Evolutionary conservation across 2,329 filamentous ascomycete species (phyloP).

Genomic region (Ophiostoma sp.): DNA sequence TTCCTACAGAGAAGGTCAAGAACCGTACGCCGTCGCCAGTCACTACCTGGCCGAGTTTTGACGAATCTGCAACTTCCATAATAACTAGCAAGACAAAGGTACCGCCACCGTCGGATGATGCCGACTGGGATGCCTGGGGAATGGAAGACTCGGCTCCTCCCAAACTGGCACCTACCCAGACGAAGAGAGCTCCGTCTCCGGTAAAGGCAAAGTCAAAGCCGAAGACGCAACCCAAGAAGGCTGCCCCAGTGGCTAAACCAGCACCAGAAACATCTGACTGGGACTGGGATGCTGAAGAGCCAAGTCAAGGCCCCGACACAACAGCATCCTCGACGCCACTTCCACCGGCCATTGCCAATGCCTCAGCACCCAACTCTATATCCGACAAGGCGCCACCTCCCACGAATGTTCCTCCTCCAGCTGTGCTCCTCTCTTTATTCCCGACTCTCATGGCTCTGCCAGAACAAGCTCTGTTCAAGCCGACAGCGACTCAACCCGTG

Average conservation of each 20-base stretch:
- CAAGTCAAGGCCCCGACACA: not conserved
- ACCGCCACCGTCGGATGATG: conserved; percentile 36
- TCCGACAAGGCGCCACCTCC: conserved; percentile 59
- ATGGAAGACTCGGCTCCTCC: conserved; percentile 18
- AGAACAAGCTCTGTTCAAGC: conserved; percentile 64
- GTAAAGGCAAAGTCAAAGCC: not conserved
- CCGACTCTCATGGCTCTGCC: conserved; percentile 68
- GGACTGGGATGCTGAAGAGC: conserved; percentile 52
- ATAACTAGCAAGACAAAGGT: conserved; percentile 24
- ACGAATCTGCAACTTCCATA: not conserved
- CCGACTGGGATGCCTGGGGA: conserved; percentile 51
- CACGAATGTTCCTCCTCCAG: conserved; percentile 86
- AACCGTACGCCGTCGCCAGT: conserved; percentile 44
- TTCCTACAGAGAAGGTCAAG: conserved; percentile 35
- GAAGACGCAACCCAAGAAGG: conserved; percentile 7
- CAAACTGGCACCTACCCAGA: not conserved
- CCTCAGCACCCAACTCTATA: conserved; percentile 24
- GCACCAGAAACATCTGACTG: conserved; percentile 39
- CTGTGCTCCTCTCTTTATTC: conserved; percentile 76
- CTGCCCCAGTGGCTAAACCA: conserved; percentile 27
- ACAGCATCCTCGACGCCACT: not conserved
- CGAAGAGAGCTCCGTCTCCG: not conserved
- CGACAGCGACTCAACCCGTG: conserved; percentile 58
- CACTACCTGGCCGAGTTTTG: conserved; percentile 49
- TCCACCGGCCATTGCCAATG: conserved; percentile 22